These are phyloP conservation scores for Amauroascus verrucosus DNA, from an alignment of 2,329 filamentous ascomycete species.

Conservation along the genomic window DNA sequence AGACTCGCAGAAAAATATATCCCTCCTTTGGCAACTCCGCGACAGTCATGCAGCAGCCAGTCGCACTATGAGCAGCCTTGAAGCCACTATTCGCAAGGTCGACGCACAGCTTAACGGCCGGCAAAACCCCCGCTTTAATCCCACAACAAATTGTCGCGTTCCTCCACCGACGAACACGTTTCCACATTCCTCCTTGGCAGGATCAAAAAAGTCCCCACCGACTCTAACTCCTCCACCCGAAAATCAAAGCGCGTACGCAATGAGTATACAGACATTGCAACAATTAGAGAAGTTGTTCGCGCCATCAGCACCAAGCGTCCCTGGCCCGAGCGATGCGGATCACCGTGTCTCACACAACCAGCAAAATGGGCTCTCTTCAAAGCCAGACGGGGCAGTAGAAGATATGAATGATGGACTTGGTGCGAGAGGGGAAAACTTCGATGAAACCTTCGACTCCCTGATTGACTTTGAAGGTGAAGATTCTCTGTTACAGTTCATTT, in stretches of 20 bases:
- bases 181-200: neutral
- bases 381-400: neutral
- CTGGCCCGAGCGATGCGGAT: neutral
- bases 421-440: neutral
- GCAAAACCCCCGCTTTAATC: neutral
- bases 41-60: conserved; percentile 8
- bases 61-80: conserved; percentile 3
- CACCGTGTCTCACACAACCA: neutral
- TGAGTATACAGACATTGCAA: conserved; percentile 6
- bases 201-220: neutral
- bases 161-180: neutral
- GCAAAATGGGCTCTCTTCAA: neutral
- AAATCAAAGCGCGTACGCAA: neutral
- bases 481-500: conserved; percentile 3
- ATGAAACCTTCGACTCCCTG: conserved; percentile 11
- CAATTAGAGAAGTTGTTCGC: conserved; percentile 12
- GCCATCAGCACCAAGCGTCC: neutral
- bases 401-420: neutral
- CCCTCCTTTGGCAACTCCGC: conserved; percentile 8
- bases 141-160: neutral
- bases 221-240: conserved; percentile 12
- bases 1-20: neutral
- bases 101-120: conserved; percentile 3
- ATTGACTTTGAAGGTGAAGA: conserved; percentile 12
- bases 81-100: conserved; percentile 9